These are phyloP conservation scores for Trichoderma atroviride DNA, from an alignment of 2,329 filamentous ascomycete genomes.

Conservation along the genomic window DNA sequence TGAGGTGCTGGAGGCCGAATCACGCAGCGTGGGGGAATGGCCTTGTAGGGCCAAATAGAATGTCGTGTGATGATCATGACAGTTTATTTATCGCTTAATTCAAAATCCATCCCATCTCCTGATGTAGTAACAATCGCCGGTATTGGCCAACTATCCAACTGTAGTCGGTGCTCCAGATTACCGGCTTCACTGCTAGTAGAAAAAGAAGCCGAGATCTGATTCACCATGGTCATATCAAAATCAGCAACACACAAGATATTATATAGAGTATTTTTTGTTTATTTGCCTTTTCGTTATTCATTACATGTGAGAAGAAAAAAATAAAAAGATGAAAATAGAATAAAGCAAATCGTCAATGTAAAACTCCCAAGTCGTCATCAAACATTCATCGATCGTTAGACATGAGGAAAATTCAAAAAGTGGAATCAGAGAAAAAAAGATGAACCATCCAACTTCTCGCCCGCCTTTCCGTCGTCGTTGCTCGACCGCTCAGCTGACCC, in stretches of 20 bases:
- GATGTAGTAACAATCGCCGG: not conserved
- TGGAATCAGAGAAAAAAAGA: conserved; percentile 8
- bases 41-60: not conserved
- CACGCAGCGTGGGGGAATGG: not conserved
- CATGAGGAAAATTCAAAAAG: conserved; percentile 11
- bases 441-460: not conserved
- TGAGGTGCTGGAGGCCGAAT: not conserved
- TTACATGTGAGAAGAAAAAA: conserved; percentile 10
- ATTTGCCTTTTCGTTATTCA: conserved; percentile 25
- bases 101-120: not conserved
- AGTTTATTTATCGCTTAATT: not conserved
- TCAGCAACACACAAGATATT: not conserved
- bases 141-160: not conserved
- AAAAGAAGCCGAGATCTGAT: too few species aligned
- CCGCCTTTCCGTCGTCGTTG: not conserved
- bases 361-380: conserved; percentile 24
- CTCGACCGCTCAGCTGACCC: not conserved
- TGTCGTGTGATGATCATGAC: not conserved
- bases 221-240: not conserved
- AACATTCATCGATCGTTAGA: conserved; percentile 22
- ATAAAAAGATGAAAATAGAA: not conserved
- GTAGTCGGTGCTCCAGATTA: not conserved
- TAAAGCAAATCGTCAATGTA: conserved; percentile 21
- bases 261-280: conserved; percentile 7
- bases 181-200: not conserved